Base-by-base conservation (phyloP, 2,329 filamentous ascomycete genomes). In the Trichoderma asperellum region DNA sequence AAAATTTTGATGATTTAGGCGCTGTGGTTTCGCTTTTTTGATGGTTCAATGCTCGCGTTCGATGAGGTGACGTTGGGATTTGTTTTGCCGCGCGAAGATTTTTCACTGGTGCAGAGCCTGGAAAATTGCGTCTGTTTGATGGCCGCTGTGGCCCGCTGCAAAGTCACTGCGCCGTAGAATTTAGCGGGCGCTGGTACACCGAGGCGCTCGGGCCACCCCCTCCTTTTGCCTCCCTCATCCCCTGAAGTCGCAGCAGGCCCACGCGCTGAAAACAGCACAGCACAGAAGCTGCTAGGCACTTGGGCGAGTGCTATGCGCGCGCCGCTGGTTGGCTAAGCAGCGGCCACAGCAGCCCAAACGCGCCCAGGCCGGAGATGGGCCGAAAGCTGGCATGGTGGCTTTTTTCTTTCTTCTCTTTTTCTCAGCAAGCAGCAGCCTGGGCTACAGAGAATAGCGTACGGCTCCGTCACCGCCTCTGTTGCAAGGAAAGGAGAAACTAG, bases 51-150 rank as follows among this genome's bases (percentile, higher is more conserved):
- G 81, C 73, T 81, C 76, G 76, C 77, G 74, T 76, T 79, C 76
- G 83, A 85, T 83, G 84, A 82, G 81, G 81, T 86, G 85, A 85
- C 84, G 85, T 86, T 86, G 83, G 79, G 79, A 80, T 82, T 43
- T 82, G 81, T 83, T 86, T 83, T 81, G 83, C 79, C 82, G 83
- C 83, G 81, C 82, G 81, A 81, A 81, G 82, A 86, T 83, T 86
- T 85, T 86, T 86, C 83, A 79, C 81, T 80, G 75, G 77, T 75
- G 77, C 75, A 78, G 21, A 73, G 76, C 68, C 69, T 72, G 73
- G 72, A 74, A 73, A 71, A 64, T 72, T 70, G 73, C 71, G 63
- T 71, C 68, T 69, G 68, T 68, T 73, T 73, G 70, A 74, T 75
- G 75, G 75, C 76, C 72, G 72, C 73, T 63, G 29, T 74, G 27